Evolutionary conservation across 176 grass and related monocot species (phyloP), one percentile per base, ranked within the genome.

Genomic region (Elymus sibiricus): DNA sequence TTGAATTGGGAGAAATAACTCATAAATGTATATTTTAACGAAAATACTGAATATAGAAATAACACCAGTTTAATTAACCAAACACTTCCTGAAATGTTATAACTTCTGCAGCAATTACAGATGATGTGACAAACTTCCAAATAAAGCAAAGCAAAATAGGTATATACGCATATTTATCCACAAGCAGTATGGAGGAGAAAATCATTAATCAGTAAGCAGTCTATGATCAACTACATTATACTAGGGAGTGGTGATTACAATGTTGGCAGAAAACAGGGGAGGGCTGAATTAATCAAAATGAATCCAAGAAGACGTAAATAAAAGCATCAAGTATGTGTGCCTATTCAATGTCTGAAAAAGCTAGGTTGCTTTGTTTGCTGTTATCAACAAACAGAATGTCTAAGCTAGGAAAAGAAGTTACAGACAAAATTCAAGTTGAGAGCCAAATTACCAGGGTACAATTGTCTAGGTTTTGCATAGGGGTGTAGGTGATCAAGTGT

Each of bases 401-500:
- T 80, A 58, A 58, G 55, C 55, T 35, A 44, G 38, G 47, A 7
- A 73, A 65, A 59, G 4, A 82, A 74, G 22, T 16, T 25, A 25
- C 40, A 34, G 82, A 43, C 17, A 70, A 74, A 56, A 38, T 39
- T 14, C 12, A 49, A 72, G 47, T 26, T 84, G 55, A 72, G 55
- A 66, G 77, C 34, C 25, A 79, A 47, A 19, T 74, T 98, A 98
- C 94, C 97, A 84, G 86, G 79, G 64, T 95, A 90, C 37, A 76
- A 42, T 77, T 82, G 82, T 71, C 94, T 94, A 61, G 92, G 90
- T 76, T 90, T 81, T 25, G 74, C 77, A 64, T 91, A 96, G 68
- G 97, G 92, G 71, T 99, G 92, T 49, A 96, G 72, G 60, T 90
- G 64, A 79, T 91, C 89, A 55, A 96, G 89, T 76, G 90, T 83